These are phyloP conservation scores for Aegilops tauschii DNA, from an alignment of 176 grass and related monocot genomes.

Conservation along the genomic window DNA sequence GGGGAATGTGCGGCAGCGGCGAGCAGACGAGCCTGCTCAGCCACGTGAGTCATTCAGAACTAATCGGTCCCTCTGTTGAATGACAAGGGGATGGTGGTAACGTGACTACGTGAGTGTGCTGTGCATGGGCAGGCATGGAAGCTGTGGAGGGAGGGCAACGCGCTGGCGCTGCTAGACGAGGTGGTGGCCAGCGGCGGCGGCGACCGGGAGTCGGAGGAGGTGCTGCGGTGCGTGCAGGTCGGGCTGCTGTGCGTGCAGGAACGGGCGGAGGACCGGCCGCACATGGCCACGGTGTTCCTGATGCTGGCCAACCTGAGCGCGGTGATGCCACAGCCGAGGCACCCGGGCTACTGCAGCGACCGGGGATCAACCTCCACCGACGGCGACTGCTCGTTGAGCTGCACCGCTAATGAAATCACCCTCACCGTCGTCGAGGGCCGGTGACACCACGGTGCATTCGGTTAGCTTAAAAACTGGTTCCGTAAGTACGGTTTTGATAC, in stretches of 20 bases:
- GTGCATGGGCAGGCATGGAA: conserved; percentile 51
- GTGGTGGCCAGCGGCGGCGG: background rate
- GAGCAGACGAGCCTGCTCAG: conserved; percentile 64
- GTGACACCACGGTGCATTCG: background rate
- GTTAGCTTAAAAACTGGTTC: too few relatives aligned
- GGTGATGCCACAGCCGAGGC: conserved; percentile 47
- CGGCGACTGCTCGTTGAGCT: conserved; percentile 41
- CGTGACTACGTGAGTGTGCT: background rate
- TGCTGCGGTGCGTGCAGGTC: conserved; percentile 67
- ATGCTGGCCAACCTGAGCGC: conserved; percentile 56
- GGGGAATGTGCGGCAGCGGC: conserved; percentile 38
- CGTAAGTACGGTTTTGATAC: too few relatives aligned
- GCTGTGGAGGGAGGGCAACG: conserved; percentile 63
- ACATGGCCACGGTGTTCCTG: conserved; percentile 58
- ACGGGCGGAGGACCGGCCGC: conserved; percentile 55
- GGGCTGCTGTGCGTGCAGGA: conserved; percentile 83
- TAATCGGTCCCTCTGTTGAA: background rate
- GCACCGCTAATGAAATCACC: conserved; percentile 52
- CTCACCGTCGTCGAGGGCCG: conserved; percentile 58
- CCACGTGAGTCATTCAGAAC: conserved; percentile 32
- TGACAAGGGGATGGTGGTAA: background rate
- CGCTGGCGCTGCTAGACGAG: conserved; percentile 46
- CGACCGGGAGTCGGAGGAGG: conserved; percentile 30
- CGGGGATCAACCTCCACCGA: conserved; percentile 23
- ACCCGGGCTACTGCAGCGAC: conserved; percentile 55